phyloP scores from a whole-genome alignment of 176 grass and related monocot species.

The Triticum timopheevii region DNA sequence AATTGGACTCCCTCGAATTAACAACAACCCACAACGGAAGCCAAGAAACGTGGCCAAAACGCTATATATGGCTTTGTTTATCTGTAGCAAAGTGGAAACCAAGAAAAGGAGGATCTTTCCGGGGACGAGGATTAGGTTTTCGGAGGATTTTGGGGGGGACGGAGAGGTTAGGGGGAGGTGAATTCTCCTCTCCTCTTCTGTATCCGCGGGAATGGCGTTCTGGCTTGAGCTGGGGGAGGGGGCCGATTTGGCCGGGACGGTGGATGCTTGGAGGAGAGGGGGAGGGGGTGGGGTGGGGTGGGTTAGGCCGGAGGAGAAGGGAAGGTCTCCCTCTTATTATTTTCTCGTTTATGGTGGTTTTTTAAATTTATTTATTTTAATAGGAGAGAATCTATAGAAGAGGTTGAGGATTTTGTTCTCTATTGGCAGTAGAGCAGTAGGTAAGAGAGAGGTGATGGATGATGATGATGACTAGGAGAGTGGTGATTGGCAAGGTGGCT shows the following conservation, averaged over 20 bases:
- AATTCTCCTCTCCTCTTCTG: conserved; percentile 30
- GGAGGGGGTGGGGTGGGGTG: neutral
- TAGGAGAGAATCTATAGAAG: conserved; percentile 36
- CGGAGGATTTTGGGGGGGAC: conserved; percentile 22
- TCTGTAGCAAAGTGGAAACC: conserved; percentile 31
- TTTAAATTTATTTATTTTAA: neutral
- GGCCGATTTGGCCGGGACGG: conserved; percentile 26
- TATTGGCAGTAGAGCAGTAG: conserved; percentile 16
- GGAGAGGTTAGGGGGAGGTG: conserved; percentile 15
- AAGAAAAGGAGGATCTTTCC: conserved; percentile 47
- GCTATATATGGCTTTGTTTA: conserved; percentile 40
- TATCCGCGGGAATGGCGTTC: conserved; percentile 35
- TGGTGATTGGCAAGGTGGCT: conserved; percentile 39
- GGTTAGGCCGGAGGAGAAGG: conserved; percentile 12
- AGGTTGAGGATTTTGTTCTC: conserved; percentile 43
- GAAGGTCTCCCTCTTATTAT: neutral
- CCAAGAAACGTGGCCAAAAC: conserved; percentile 34
- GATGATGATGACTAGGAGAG: conserved; percentile 35
- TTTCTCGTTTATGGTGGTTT: neutral
- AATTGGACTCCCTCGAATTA: conserved; percentile 35
- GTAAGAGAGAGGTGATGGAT: neutral
- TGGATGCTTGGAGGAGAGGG: neutral
- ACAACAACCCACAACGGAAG: conserved; percentile 14
- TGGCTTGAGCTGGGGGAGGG: neutral
- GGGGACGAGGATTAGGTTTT: conserved; percentile 33